phyloP scores from a whole-genome alignment of 352 stramenopile genomes.

The Phytophthora brassicae region DNA sequence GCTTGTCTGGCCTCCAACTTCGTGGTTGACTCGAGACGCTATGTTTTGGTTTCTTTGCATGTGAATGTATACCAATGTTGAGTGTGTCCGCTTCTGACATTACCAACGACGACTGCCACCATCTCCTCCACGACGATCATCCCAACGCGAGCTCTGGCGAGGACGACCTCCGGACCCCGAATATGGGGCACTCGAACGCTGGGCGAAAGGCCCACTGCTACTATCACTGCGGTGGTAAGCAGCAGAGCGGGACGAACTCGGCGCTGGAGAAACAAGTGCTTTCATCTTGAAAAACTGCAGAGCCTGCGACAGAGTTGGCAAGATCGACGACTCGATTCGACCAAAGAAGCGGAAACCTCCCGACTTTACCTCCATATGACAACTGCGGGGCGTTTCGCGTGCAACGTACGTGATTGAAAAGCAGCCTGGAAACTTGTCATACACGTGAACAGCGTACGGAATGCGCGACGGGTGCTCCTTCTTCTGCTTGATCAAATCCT shows the following conservation, averaged over 20 bases:
- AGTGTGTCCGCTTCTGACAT: neutral
- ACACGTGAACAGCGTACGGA: constrained; percentile 84
- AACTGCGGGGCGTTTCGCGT: constrained; percentile 80
- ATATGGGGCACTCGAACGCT: constrained; percentile 48
- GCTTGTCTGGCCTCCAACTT: constrained; percentile 17
- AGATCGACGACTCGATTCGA: constrained; percentile 83
- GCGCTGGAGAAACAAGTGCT: constrained; percentile 59
- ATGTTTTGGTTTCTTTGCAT: neutral
- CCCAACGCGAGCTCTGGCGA: constrained; percentile 66
- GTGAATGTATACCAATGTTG: neutral
- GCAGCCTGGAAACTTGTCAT: constrained; percentile 85
- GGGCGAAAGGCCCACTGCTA: constrained; percentile 59
- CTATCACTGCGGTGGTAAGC: constrained; percentile 53
- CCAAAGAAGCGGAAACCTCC: constrained; percentile 87
- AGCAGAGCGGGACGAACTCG: constrained; percentile 36
- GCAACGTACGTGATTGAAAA: constrained; percentile 91
- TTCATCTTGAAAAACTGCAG: constrained; percentile 92
- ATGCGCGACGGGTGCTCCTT: constrained; percentile 83
- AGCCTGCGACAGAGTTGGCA: constrained; percentile 76
- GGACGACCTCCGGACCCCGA: constrained; percentile 46
- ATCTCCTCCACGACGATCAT: constrained; percentile 58
- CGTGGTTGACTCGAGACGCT: neutral
- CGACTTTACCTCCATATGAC: constrained; percentile 87
- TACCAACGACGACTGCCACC: constrained; percentile 31
- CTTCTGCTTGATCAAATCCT: constrained; percentile 89